Conservation (phyloP, 441 rosid genomes). For the Flueggea neowawraea region DNA sequence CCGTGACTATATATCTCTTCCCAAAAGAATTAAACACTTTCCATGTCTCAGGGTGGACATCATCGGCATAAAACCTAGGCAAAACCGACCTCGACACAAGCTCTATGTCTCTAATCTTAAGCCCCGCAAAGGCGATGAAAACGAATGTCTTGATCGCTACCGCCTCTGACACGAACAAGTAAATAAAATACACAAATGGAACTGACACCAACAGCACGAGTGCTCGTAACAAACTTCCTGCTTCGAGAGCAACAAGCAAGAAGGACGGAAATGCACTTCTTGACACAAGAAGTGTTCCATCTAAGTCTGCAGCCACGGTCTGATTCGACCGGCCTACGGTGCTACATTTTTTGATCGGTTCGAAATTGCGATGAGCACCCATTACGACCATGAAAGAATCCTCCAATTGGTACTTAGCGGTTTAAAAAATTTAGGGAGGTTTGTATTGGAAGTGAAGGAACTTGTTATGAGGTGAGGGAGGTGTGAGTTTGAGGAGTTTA, state of each 20-base stretch:
- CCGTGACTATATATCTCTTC: constrained; percentile 63
- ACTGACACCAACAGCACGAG: constrained; percentile 53
- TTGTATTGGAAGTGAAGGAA: too few relatives aligned
- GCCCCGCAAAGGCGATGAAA: constrained; percentile 68
- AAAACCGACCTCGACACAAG: constrained; percentile 75
- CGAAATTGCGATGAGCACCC: constrained; percentile 55
- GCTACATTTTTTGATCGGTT: constrained; percentile 44
- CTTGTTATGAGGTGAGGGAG: constrained; percentile 4
- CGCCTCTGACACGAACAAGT: constrained; percentile 65
- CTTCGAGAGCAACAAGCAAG: constrained; percentile 86
- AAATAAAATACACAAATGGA: constrained; percentile 66
- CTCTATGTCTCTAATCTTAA: constrained; percentile 66
- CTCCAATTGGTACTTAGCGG: too few relatives aligned
- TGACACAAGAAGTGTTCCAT: constrained; percentile 81
- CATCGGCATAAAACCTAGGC: constrained; percentile 80
- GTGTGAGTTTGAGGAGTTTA: constrained; percentile 4
- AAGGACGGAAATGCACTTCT: constrained; percentile 79
- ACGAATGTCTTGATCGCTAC: constrained; percentile 56
- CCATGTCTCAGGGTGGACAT: constrained; percentile 86
- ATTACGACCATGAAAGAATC: constrained; percentile 21
- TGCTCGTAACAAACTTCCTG: constrained; percentile 78
- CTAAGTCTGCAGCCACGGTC: constrained; percentile 76
- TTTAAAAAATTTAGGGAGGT: neutral
- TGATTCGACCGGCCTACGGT: constrained; percentile 60
- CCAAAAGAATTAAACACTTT: constrained; percentile 76